These are phyloP conservation scores for Bretschneidera sinensis DNA, from an alignment of 345 rosid species.

Conservation along the genomic window DNA sequence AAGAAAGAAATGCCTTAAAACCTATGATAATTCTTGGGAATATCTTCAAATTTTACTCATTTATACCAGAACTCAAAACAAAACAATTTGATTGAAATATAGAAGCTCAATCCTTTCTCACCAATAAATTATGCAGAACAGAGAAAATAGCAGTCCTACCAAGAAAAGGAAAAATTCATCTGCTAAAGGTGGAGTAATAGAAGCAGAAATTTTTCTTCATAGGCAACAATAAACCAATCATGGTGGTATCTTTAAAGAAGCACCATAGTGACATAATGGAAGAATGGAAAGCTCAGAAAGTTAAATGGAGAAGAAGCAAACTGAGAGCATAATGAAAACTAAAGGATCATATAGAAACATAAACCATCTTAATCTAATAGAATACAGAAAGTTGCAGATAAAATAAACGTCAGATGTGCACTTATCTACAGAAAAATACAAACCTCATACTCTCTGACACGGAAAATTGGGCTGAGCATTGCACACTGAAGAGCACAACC, in stretches of 20 bases:
- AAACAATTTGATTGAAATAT: background rate
- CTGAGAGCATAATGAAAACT: background rate
- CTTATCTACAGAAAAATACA: slow-evolving; percentile 5
- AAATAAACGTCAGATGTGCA: background rate
- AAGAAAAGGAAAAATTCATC: background rate
- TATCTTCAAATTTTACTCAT: background rate
- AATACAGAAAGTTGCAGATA: background rate
- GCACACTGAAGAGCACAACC: slow-evolving; percentile 80
- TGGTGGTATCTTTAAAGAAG: background rate
- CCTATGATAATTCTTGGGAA: background rate
- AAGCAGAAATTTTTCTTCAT: background rate
- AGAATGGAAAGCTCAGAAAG: background rate
- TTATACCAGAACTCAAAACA: background rate
- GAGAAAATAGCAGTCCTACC: background rate
- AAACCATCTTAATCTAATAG: background rate
- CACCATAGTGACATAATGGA: background rate
- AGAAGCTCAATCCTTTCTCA: background rate
- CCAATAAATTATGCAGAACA: background rate
- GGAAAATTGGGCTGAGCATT: slow-evolving; percentile 59
- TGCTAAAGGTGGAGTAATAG: background rate
- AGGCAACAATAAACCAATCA: background rate
- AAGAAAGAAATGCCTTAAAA: no score
- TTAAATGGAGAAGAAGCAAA: background rate
- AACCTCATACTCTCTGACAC: slow-evolving; percentile 63
- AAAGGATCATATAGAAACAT: background rate